A percentile compares a stretch with the other conserved stretches of the same genome.
These are phyloP conservation scores for Syncephalastrum contaminatum DNA, from an alignment of 371 early-diverging fungal species.

Conservation along the genomic window DNA sequence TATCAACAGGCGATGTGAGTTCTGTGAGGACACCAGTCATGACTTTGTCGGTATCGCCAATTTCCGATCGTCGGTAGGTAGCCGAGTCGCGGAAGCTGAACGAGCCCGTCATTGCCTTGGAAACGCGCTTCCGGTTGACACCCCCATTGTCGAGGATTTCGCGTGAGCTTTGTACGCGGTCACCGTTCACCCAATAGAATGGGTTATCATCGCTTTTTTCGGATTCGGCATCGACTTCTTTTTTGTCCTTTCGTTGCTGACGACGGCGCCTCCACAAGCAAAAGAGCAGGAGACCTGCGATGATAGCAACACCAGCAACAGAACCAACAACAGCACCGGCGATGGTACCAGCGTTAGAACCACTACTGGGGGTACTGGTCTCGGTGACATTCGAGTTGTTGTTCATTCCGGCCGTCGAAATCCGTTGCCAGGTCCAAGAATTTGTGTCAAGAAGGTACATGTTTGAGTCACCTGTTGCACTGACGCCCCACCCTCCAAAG, in stretches of 20 bases:
- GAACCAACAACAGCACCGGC: slow-evolving; percentile 20
- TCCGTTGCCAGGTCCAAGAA: slow-evolving; percentile 30
- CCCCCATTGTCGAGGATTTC: background rate
- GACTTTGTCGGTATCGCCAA: slow-evolving; percentile 35
- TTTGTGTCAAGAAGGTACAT: slow-evolving; percentile 26
- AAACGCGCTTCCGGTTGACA: slow-evolving; percentile 10
- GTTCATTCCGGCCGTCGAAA: slow-evolving; percentile 9
- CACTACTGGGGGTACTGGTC: background rate
- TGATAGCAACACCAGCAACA: slow-evolving; percentile 8
- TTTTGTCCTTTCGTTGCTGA: slow-evolving; percentile 6
- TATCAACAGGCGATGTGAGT: slow-evolving; percentile 8
- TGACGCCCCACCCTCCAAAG: slow-evolving; percentile 39
- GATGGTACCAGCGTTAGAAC: slow-evolving; percentile 6
- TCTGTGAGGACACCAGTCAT: slow-evolving; percentile 34
- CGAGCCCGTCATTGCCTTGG: slow-evolving; percentile 11
- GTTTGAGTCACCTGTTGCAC: slow-evolving; percentile 22
- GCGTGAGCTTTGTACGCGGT: background rate
- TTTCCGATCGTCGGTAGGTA: slow-evolving; percentile 15
- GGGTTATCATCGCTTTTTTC: slow-evolving; percentile 1
- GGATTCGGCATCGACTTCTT: background rate
- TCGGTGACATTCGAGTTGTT: background rate
- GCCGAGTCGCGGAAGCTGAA: slow-evolving; percentile 9
- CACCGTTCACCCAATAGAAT: background rate
- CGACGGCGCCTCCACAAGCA: slow-evolving; percentile 7
- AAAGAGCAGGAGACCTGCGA: slow-evolving; percentile 9